A percentile compares a stretch with the other conserved stretches of the same genome.
These are phyloP conservation scores for Phytophthora aleatoria DNA, from an alignment of 352 stramenopile species.

Conservation along the genomic window DNA sequence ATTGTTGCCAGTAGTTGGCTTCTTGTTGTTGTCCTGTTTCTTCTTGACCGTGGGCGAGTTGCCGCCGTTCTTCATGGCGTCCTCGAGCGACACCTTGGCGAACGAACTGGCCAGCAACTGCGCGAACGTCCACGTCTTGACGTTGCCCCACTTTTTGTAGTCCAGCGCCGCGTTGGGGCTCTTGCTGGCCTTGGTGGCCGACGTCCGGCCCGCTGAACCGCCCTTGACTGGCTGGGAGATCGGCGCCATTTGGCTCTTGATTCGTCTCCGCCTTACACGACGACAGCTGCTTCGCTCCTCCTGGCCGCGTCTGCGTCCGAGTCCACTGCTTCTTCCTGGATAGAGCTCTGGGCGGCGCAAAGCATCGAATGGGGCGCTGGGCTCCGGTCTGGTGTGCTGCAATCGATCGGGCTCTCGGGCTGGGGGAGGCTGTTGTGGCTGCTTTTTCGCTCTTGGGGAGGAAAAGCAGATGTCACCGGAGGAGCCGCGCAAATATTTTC, in stretches of 20 bases:
- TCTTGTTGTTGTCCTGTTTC: conserved; percentile 5
- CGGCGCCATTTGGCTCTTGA: conserved; percentile 25
- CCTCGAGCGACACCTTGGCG: conserved; percentile 60
- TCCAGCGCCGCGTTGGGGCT: conserved; percentile 19
- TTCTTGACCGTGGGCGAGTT: conserved; percentile 13
- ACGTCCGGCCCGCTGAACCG: conserved; percentile 10
- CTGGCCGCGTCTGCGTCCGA: conserved; percentile 30
- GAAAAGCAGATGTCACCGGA: conserved; percentile 19
- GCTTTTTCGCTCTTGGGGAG: neutral
- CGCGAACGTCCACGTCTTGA: conserved; percentile 81
- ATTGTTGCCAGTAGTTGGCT: conserved; percentile 28
- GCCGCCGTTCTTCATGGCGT: conserved; percentile 22
- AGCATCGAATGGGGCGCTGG: conserved; percentile 37
- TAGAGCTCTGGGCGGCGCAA: conserved; percentile 34
- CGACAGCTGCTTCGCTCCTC: conserved; percentile 12
- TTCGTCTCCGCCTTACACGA: conserved; percentile 14
- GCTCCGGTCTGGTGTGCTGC: conserved; percentile 13
- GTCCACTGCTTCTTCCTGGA: conserved; percentile 38
- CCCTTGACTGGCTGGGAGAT: conserved; percentile 15
- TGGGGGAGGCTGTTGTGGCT: conserved; percentile 11
- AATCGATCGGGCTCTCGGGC: conserved; percentile 6
- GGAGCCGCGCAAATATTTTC: conserved; percentile 8
- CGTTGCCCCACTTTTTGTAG: conserved; percentile 56
- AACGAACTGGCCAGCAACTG: conserved; percentile 72
- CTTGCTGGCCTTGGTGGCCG: conserved; percentile 6